These are phyloP conservation scores for Brachypodium distachyon DNA, from an alignment of 202 grass and related monocot genomes.

Conservation along the genomic window DNA sequence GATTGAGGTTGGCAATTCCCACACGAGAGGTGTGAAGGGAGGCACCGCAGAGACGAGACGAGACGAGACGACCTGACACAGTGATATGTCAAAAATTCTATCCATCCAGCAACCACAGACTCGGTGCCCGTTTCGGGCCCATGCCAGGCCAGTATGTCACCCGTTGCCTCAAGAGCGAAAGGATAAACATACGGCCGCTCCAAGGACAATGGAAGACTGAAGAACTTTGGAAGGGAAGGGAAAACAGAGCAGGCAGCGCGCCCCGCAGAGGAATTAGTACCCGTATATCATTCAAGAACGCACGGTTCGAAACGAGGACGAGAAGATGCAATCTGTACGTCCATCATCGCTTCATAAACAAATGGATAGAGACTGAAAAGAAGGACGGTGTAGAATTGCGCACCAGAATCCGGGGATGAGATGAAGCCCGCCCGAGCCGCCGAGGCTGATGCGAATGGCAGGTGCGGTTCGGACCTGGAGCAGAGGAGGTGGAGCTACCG, in stretches of 20 bases:
- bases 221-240: too few relatives aligned
- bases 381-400: neutral
- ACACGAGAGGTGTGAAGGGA: too few relatives aligned
- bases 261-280: neutral
- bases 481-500: neutral
- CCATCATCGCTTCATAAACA: neutral
- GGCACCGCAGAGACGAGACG: too few relatives aligned
- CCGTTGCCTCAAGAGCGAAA: neutral
- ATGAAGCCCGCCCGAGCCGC: neutral
- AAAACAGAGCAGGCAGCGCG: neutral
- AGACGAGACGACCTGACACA: too few relatives aligned
- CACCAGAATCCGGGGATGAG: conserved; percentile 4
- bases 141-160: too few relatives aligned
- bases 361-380: too few relatives aligned
- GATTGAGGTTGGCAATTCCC: too few relatives aligned
- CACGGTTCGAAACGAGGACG: neutral
- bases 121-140: neutral
- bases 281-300: neutral
- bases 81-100: too few relatives aligned
- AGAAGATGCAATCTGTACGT: too few relatives aligned
- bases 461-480: neutral
- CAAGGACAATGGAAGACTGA: neutral
- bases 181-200: neutral
- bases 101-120: conserved; percentile 1
- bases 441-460: too few relatives aligned